Evolutionary conservation across 441 rosid species (phyloP), one percentile per base, ranked within the genome.

Genomic region (Hura crepitans): DNA sequence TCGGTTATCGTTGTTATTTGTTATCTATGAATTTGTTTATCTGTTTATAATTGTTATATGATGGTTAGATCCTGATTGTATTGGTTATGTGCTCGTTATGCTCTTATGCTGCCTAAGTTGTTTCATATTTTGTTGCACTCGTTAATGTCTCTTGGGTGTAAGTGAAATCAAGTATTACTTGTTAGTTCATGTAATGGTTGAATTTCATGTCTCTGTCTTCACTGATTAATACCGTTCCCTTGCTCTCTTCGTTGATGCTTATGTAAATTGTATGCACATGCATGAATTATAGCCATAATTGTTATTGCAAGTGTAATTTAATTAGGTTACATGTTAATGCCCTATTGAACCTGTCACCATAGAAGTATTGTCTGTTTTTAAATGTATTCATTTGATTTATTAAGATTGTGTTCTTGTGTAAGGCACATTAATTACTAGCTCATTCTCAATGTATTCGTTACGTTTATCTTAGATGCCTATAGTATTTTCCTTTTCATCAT

Each of bases 31-130:
- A 30, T 13, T 0, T 57, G 31, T 11, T 27, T 37, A 14, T 65
- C 35, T 61, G 20, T n/a, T 50, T 68, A 39, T 68, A 51, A 45
- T 53, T 60, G 31, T 9, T 56, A 18, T 74, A 18, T 27, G 78
- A 62, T 62, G 18, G 51, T 23, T 61, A 49, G 65, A 53, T 77
- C 72, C 63, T 70, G 50, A 10, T 49, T 62, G 61, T 47, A 46
- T 67, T 25, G 55, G 51, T 53, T 67, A 42, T 68, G 15, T 53
- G 51, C 20, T 58, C 62, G 50, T 23, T 25, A 31, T 66, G 69
- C 51, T 0, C 50, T 31, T 55, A 45, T 73, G 39, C 17, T 58
- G 64, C 43, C 28, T 46, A 23, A 11, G 17, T 23, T 57, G 47
- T 68, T 15, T 30, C 27, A 22, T 15, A 28, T 46, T 43, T 57